phyloP scores from a whole-genome alignment of 768 basidiomycete species.

The Collybia mongolica region DNA sequence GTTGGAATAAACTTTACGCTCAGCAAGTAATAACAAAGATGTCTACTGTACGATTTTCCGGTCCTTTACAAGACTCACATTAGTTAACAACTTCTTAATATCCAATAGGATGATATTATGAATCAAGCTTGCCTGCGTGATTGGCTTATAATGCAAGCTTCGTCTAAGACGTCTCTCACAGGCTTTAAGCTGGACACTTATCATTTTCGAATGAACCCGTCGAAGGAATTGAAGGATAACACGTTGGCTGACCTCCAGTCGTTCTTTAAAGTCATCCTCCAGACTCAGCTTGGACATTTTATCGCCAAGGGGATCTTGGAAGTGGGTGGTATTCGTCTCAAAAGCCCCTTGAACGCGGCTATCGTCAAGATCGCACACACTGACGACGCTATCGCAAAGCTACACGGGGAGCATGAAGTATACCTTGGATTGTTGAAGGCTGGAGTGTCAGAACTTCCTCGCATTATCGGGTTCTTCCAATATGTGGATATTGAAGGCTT shows the following conservation, averaged over 20 bases:
- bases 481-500: neutral
- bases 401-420: constrained; percentile 1
- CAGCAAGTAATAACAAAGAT: neutral
- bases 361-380: neutral
- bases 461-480: constrained; percentile 4
- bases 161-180: neutral
- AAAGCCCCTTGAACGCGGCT: neutral
- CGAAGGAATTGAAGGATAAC: too few relatives aligned
- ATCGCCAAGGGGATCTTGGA: neutral
- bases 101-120: neutral
- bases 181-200: neutral
- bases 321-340: neutral
- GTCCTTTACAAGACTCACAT: neutral
- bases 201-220: too few relatives aligned
- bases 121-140: neutral
- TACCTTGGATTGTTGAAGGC: neutral
- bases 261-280: too few relatives aligned
- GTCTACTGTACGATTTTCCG: neutral
- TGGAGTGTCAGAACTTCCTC: neutral
- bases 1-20: constrained; percentile 1
- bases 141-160: neutral
- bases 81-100: neutral
- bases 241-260: too few relatives aligned
- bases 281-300: too few relatives aligned
- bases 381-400: neutral